phyloP scores from a whole-genome alignment of 192 early-diverging fungal species.

The Rhizophlyctis rosea region DNA sequence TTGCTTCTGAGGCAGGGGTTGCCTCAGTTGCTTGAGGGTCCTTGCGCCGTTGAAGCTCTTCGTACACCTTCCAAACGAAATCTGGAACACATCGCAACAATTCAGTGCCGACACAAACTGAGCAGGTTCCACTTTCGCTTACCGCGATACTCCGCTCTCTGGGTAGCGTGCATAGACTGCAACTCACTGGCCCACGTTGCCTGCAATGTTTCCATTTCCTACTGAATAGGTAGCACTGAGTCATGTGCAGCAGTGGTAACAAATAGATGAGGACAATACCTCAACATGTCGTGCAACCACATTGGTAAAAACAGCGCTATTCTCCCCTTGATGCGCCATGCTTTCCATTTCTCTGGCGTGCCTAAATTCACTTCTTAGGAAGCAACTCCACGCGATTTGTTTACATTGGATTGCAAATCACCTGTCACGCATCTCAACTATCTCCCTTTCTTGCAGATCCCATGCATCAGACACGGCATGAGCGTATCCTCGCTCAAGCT shows the following conservation, averaged over 20 bases:
- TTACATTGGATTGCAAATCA: conserved; percentile 7
- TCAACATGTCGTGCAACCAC: background rate
- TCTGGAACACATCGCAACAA: no score
- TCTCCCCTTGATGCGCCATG: background rate
- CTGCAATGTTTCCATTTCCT: conserved; percentile 28
- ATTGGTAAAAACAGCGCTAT: background rate
- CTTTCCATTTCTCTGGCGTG: conserved; percentile 1
- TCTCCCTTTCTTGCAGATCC: conserved; percentile 3
- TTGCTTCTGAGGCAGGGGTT: background rate
- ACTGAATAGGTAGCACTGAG: background rate
- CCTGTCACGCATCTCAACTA: conserved; percentile 13
- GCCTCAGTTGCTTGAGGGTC: no score
- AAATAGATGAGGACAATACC: no score
- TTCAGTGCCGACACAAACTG: no score
- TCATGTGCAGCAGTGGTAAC: conserved; percentile 1
- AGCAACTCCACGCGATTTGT: no score
- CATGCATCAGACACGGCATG: conserved; percentile 12
- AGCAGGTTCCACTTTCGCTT: no score
- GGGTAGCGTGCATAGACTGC: conserved; percentile 12
- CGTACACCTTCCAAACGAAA: conserved; percentile 34
- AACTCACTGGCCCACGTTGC: conserved; percentile 30
- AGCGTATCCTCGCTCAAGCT: conserved; percentile 31
- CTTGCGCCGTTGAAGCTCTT: background rate
- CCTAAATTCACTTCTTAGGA: no score
- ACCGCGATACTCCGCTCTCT: conserved; percentile 30